Base-by-base conservation (phyloP, 2,329 filamentous ascomycete genomes). In the Nemania sp. region DNA sequence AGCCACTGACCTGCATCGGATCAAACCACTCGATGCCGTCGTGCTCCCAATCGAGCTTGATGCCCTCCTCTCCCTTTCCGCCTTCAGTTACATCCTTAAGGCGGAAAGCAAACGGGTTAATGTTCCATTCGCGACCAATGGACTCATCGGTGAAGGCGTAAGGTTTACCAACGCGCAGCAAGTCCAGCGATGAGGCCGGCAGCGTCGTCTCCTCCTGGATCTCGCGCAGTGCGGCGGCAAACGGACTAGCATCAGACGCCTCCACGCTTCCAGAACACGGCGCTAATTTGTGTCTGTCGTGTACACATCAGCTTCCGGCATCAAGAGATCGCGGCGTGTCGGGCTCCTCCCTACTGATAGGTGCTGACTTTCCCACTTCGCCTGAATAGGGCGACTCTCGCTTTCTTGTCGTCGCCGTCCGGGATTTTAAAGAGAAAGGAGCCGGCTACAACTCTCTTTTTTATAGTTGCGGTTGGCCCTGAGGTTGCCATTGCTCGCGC, bases 181-280 rank as follows among this genome's bases (percentile, higher is more conserved):
- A 80, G 1, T 80, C 79, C 6, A 90, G 74, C 0, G 82, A 82
- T 0, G 78, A 73, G 0, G 79, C 70, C 0, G 82, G 84, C 13
- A 92, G 81, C 1, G 80, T 82, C 0, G 89, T 91, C 76, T 92
- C 89, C 74, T 92, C 89, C 5, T 76, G 73, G 24, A 92, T 80
- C 77, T 91, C 89, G 15, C 90, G 84, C 82, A 86, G 86, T 27
- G 90, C 89, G 0, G 89, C 86, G 2, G 82, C 79, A 5, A 89
- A 76, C 0, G 89, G 86, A 24, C 78, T 83, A 2, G 79, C 66
- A 71, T 92, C 89, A 0, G 78, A 75, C 5, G 79, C 60, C 2
- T 90, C 86, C 58, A 92, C 86, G 62, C 82, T 85, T 43, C 90
- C 90, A 0, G 89, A 89, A 20, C 91, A 86, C 0, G 89, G 87